phyloP scores from a whole-genome alignment of 2,329 filamentous ascomycete genomes.

The Colletotrichum liriopes region DNA sequence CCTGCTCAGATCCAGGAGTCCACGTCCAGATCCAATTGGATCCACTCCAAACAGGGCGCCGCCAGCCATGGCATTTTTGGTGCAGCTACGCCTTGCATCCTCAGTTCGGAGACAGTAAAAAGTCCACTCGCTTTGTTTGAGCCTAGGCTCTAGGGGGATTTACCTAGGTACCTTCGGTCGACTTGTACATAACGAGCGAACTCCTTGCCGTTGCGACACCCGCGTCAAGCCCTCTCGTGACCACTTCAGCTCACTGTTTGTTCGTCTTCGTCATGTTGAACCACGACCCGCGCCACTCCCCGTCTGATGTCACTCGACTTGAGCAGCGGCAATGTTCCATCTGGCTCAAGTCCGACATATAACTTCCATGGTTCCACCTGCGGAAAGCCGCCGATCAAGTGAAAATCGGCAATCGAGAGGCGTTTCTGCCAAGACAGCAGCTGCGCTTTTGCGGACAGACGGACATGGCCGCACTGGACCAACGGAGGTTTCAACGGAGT shows the following conservation, averaged over 20 bases:
- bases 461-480: constrained; percentile 20
- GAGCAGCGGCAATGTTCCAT: not conserved
- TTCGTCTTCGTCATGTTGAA: not conserved
- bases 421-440: not conserved
- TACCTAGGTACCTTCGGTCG: constrained; percentile 3
- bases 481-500: constrained; percentile 26
- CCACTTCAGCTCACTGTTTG: not conserved
- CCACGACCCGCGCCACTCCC: not conserved
- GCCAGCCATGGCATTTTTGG: not conserved
- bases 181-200: not conserved
- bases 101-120: not conserved
- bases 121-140: not conserved
- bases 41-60: not conserved
- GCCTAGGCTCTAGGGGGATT: not conserved
- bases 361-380: not conserved
- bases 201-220: not conserved
- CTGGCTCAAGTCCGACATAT: not conserved
- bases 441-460: not conserved
- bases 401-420: not conserved
- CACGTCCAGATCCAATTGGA: too few species aligned
- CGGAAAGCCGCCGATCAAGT: not conserved
- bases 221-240: not conserved
- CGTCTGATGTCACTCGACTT: too few species aligned
- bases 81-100: not conserved
- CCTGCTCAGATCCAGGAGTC: not conserved